Percentiles rank a stretch among this genome's conserved stretches.
These are phyloP conservation scores for Arabis alpina DNA, from an alignment of 345 rosid genomes.

Conservation along the genomic window DNA sequence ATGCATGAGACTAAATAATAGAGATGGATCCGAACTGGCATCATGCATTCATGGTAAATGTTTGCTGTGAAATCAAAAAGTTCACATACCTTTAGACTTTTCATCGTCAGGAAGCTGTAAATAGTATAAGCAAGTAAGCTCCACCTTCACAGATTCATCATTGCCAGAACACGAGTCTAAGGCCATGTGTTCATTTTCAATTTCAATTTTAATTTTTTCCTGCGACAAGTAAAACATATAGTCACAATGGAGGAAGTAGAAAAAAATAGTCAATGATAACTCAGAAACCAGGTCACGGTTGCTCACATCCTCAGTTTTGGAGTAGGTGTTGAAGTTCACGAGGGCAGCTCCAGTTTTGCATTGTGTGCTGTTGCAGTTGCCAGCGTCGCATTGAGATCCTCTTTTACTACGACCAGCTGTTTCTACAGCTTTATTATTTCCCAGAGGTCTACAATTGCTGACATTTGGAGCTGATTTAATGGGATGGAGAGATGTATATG, in stretches of 20 bases:
- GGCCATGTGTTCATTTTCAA: constrained; percentile 58
- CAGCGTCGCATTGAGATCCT: constrained; percentile 55
- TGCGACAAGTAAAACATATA: constrained; percentile 47
- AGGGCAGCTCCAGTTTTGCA: constrained; percentile 44
- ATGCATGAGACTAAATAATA: constrained; percentile 27
- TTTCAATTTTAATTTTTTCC: constrained; percentile 57
- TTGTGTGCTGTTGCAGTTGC: constrained; percentile 46
- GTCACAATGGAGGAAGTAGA: constrained; percentile 11
- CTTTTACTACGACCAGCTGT: constrained; percentile 52
- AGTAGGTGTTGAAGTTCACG: constrained; percentile 50
- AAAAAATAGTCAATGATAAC: constrained; percentile 14
- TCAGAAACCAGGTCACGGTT: constrained; percentile 24
- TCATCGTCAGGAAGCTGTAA: constrained; percentile 74
- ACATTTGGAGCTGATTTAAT: constrained; percentile 46
- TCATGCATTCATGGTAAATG: constrained; percentile 19
- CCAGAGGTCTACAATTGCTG: constrained; percentile 48
- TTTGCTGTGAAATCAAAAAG: constrained; percentile 19
- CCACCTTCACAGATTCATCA: constrained; percentile 72
- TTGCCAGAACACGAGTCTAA: constrained; percentile 46
- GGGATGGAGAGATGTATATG: constrained; percentile 54
- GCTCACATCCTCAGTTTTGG: constrained; percentile 54
- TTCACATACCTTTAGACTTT: constrained; percentile 71
- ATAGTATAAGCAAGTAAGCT: constrained; percentile 83
- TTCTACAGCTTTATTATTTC: constrained; percentile 42
- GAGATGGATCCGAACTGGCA: constrained; percentile 3